Evolutionary conservation across 768 basidiomycete genomes (phyloP), one percentile per base, ranked within the genome.

Genomic region (Hericium erinaceus): DNA sequence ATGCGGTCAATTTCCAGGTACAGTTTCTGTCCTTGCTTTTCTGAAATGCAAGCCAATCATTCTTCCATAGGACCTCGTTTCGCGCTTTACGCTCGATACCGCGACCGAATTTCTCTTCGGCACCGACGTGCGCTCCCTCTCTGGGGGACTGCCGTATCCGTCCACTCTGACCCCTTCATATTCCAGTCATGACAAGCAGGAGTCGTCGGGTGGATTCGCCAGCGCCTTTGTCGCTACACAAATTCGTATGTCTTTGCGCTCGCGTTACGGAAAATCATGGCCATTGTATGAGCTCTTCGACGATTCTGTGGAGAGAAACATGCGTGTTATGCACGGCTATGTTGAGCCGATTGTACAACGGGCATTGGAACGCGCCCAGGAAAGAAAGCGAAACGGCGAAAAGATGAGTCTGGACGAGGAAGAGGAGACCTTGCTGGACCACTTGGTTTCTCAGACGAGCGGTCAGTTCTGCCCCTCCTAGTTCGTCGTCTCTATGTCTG

Each of bases 51-150:
- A n/a, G 8, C 6, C 41, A 1, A 46, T 11, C 4, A 39, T 13
- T 20, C 59, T 6, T 16, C 7, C 26, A 8, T 55, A 80, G 70
- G 77, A 80, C 55, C 58, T 73, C n/a, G 64, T 78, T 41, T 70
- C 70, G 0, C 73, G 77, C 44, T 78, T 80, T 61, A 79, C 77
- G 0, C 70, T 80, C 39, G 78, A 80, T 64, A 73, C 78, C 11
- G 79, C 81, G 0, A 74, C 79, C 2, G 77, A 79, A 55, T 80
- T 79, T 59, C 68, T 81, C 48, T 80, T 80, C 50, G 78, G 75
- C 10, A 61, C 66, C 38, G 70, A 73, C 53, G 69, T 79, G 1
- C 40, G 75, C 60, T 71, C 71, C 41, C 67, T 80, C 20, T 54
- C 61, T 8, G 67, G 60, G 0, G 60, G 56, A 8, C 64, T 78